Evolutionary conservation across 169 alveolate species (phyloP), one percentile per base, ranked within the genome.

Genomic region (Plasmodium blacklocki): DNA sequence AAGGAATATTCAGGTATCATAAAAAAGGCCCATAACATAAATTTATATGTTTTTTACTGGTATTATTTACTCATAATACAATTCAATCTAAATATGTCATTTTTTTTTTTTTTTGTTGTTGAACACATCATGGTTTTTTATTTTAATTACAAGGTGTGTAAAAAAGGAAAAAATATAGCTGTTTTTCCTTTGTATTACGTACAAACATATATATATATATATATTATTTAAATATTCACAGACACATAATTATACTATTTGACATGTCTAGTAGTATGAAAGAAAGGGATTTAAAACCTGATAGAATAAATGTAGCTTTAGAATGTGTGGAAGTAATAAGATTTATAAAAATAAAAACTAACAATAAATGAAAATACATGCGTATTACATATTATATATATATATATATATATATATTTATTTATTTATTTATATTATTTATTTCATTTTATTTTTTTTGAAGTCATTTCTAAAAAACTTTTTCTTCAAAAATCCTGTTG

Each of bases 251-350:
- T 43, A 93, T 94, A 50, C 32, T 94, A 62, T 92, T 94, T 74
- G 96, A 94, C 26, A 76, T 91, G 89, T 92, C 95, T 52, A 93
- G 93, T 15, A 85, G 92, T 54, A 94, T 94, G 96, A 75, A 88
- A 29, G 96, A 94, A 62, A 88, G 93, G 73, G 96, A 94, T 68
- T 94, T 94, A 74, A 94, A 94, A 26, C 96, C 96, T 11, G 94
- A 94, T 39, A 63, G 96, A 0, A 89, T 94, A 49, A 92, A 92
- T 32, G 93, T 93, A 50, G 94, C 92, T 59, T 87, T 88, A 23
- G 94, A 92, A 50, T 88, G 95, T 14, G 92, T 93, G n/a, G 93
- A 93, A 76, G 96, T 92, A 50, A 74, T 49, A 56, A 23, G 12
- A 60, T 47, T 18, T 14, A 59, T 39, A 5, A 39, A 39, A 39